These are phyloP conservation scores for Pythium guiyangense DNA, from an alignment of 352 stramenopile species.

Conservation along the genomic window DNA sequence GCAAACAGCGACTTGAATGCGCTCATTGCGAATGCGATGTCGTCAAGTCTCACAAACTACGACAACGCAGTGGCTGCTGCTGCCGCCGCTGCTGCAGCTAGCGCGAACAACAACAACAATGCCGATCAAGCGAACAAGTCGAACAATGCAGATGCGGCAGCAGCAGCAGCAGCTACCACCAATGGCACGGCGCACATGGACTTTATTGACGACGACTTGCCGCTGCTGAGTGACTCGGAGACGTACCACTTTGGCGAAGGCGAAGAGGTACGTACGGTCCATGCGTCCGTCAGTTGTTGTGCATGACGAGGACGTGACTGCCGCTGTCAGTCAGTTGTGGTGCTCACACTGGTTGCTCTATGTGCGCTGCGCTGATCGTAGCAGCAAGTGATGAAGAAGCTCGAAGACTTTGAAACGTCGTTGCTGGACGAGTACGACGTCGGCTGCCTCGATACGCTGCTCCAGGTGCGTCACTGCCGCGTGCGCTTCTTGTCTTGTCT, in stretches of 20 bases:
- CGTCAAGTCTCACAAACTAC: conserved; percentile 21
- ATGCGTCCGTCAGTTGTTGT: not conserved
- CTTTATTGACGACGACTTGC: conserved; percentile 74
- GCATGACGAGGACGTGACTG: not conserved
- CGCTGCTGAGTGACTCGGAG: conserved; percentile 60
- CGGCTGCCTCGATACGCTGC: conserved; percentile 73
- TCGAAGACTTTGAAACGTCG: conserved; percentile 87
- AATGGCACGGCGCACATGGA: conserved; percentile 23
- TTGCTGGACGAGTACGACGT: conserved; percentile 86
- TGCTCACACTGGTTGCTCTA: conserved; percentile 17
- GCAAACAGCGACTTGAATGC: conserved; percentile 17
- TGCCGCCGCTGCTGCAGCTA: conserved; percentile 1
- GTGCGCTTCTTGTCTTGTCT: not conserved
- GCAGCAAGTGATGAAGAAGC: conserved; percentile 85
- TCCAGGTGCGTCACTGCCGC: conserved; percentile 33
- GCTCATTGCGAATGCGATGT: conserved; percentile 16
- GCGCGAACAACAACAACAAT: not conserved
- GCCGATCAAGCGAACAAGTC: not conserved
- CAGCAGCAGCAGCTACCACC: not conserved
- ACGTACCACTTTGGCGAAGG: conserved; percentile 69
- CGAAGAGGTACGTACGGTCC: conserved; percentile 64
- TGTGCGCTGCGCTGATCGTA: conserved; percentile 17
- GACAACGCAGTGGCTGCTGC: conserved; percentile 5
- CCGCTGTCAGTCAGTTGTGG: not conserved
- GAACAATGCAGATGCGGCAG: not conserved